Evolutionary conservation across 257 asterid genomes (phyloP).

Genomic region (Solanum pennellii): DNA sequence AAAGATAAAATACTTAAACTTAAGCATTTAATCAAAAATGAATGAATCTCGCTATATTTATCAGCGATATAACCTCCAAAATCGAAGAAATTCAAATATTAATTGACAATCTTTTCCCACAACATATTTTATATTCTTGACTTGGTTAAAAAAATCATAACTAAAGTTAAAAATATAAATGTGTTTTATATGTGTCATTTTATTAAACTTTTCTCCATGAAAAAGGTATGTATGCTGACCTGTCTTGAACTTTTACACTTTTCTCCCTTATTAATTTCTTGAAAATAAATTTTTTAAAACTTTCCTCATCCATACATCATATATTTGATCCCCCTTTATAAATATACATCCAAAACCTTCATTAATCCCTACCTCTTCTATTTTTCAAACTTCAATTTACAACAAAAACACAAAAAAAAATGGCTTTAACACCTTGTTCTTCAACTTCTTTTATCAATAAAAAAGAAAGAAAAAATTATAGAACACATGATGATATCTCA

Average conservation of each 20-base stretch:
- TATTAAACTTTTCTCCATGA: background rate
- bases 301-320: constrained; percentile 25
- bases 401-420: background rate
- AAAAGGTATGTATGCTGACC: constrained; percentile 14
- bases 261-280: constrained; percentile 11
- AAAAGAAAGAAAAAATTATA: constrained; percentile 30
- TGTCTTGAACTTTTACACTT: constrained; percentile 37
- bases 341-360: constrained; percentile 19
- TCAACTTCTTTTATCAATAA: constrained; percentile 47
- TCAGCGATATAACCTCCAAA: background rate
- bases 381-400: background rate
- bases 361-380: constrained; percentile 18
- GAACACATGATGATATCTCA: constrained; percentile 40
- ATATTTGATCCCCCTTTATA: constrained; percentile 26
- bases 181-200: background rate
- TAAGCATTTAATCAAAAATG: background rate
- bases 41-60: background rate
- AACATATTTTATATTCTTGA: background rate
- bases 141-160: background rate
- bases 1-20: background rate
- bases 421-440: constrained; percentile 74
- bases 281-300: constrained; percentile 19
- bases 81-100: background rate
- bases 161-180: background rate
- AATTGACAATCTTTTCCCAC: background rate